Conservation (phyloP, 2,329 filamentous ascomycete genomes). For the Massarina eburnea region DNA sequence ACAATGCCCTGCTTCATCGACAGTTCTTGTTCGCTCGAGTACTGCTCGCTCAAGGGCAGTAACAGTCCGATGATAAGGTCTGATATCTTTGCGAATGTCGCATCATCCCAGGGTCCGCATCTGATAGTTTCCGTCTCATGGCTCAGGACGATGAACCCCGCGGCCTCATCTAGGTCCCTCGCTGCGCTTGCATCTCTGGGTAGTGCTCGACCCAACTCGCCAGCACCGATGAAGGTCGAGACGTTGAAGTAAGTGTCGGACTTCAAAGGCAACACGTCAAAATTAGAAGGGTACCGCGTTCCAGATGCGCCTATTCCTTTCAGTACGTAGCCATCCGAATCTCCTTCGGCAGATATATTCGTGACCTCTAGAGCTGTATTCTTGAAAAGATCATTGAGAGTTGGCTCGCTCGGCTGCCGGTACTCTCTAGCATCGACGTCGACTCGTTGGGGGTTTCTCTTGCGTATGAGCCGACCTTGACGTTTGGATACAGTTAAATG, state of each 20-base stretch:
- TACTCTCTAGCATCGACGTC: slow-evolving; percentile 50
- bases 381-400: slow-evolving; percentile 18
- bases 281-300: slow-evolving; percentile 54
- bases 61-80: slow-evolving; percentile 14
- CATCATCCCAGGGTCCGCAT: slow-evolving; percentile 60
- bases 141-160: slow-evolving; percentile 43
- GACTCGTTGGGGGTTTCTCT: slow-evolving; percentile 48
- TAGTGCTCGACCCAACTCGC: slow-evolving; percentile 53
- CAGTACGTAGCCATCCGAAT: slow-evolving; percentile 16
- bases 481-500: slow-evolving; percentile 15
- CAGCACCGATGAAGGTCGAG: slow-evolving; percentile 60
- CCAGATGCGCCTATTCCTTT: slow-evolving; percentile 53
- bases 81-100: slow-evolving; percentile 48
- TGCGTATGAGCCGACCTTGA: slow-evolving; percentile 30
- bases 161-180: slow-evolving; percentile 48
- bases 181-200: slow-evolving; percentile 3
- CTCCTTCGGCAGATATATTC: not conserved
- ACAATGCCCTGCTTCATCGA: not conserved
- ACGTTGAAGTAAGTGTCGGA: slow-evolving; percentile 58
- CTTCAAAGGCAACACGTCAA: slow-evolving; percentile 54
- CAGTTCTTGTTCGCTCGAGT: not conserved
- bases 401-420: slow-evolving; percentile 47
- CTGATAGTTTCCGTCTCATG: slow-evolving; percentile 38
- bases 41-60: slow-evolving; percentile 2
- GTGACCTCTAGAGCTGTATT: slow-evolving; percentile 1